Evolutionary conservation across 306 rosid genomes (phyloP), one percentile per base, ranked within the genome.

Genomic region (Albizia julibrissin): DNA sequence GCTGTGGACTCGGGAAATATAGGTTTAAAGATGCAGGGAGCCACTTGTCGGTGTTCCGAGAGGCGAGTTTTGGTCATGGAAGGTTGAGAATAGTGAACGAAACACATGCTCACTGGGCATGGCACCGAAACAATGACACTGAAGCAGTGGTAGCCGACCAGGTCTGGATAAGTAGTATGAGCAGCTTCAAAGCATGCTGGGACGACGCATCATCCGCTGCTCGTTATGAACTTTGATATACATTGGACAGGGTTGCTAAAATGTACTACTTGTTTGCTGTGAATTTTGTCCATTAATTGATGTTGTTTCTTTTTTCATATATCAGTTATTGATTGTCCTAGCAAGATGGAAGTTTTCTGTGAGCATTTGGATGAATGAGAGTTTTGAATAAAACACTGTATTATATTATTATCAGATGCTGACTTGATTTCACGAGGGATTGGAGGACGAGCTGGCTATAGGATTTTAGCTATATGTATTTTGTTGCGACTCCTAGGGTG

Each of bases 31-130:
- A 72, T 1, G 92, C 91, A n/a, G 50, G 74, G 46, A 84, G 86
- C 13, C 87, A 92, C 1, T 88, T 91, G 1, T 93, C 97, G 0
- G 69, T 91, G 88, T 90, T 39, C 42, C 72, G 97, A 59, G 94
- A 94, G 80, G 77, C 98, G 77, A 91, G 95, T 69, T 94, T 94
- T 79, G 94, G 98, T 40, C 98, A 93, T 76, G 97, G 91, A 84
- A 87, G 98, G 72, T 81, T 93, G 74, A 69, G 84, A 73, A 84
- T 91, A 52, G 0, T 86, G 42, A 90, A 91, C 56, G 93, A 85
- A 69, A 90, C 98, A 10, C 93, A 87, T 76, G 96, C 97, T 72
- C 76, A 85, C 6, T 90, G 96, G 98, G 86, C 92, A 52, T 93
- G 98, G 97, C 93, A 93, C 76, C 93, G 98, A 31, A 93, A 93